Conservation (phyloP, 2,329 filamentous ascomycete genomes). For the Penicillium sp. region DNA sequence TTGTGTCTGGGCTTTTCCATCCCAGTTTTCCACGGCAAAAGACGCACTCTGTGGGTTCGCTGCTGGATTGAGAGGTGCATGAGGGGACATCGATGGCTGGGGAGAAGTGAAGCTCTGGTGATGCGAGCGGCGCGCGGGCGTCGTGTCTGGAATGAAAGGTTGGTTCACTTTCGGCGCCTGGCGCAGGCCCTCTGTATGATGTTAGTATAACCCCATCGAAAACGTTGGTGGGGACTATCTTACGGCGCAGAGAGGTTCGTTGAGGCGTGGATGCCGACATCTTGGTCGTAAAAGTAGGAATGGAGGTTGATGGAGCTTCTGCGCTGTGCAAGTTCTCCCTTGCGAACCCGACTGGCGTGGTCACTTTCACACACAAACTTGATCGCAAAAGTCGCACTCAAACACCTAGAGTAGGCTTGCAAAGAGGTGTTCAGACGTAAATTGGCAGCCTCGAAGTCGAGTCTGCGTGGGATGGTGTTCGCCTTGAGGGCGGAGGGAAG, state of each 20-base stretch:
- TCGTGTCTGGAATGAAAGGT: slow-evolving; percentile 48
- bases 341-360: neutral
- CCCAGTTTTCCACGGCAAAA: slow-evolving; percentile 44
- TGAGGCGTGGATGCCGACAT: slow-evolving; percentile 35
- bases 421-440: neutral
- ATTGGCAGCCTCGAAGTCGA: neutral
- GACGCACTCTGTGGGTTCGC: slow-evolving; percentile 41
- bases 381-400: neutral
- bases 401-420: neutral
- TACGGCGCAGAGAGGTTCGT: slow-evolving; percentile 35
- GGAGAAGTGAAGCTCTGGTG: slow-evolving; percentile 41
- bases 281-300: slow-evolving; percentile 14
- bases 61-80: slow-evolving; percentile 37
- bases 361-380: neutral
- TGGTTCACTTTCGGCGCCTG: slow-evolving; percentile 49
- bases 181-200: slow-evolving; percentile 44
- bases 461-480: neutral
- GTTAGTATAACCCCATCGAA: slow-evolving; percentile 21
- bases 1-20: slow-evolving; percentile 44
- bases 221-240: slow-evolving; percentile 1
- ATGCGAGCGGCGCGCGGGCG: slow-evolving; percentile 44
- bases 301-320: neutral
- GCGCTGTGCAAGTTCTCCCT: slow-evolving; percentile 9
- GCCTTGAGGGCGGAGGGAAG: neutral
- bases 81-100: slow-evolving; percentile 37